Evolutionary conservation across 345 rosid genomes (phyloP).

Genomic region (Euphorbia peplus): DNA sequence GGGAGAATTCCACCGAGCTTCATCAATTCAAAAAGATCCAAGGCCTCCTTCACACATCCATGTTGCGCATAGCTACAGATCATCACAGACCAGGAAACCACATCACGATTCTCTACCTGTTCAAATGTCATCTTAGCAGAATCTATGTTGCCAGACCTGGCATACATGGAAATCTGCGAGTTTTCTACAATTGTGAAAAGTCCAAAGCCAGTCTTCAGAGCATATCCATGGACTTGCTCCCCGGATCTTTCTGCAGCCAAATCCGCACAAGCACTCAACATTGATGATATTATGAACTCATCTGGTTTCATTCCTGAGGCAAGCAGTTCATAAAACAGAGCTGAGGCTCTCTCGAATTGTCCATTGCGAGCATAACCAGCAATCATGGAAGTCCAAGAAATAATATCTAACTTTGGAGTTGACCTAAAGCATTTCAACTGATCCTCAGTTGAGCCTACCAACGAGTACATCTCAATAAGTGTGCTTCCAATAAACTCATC

Average conservation of each 20-base stretch:
- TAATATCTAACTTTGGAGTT: constrained; percentile 39
- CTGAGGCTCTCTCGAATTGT: constrained; percentile 41
- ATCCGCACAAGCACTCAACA: constrained; percentile 55
- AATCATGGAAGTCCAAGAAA: constrained; percentile 54
- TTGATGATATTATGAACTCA: constrained; percentile 46
- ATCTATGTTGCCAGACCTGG: constrained; percentile 44
- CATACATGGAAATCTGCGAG: constrained; percentile 46
- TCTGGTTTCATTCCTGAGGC: constrained; percentile 39
- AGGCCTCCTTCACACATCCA: constrained; percentile 41
- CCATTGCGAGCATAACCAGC: constrained; percentile 41
- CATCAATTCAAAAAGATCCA: constrained; percentile 41
- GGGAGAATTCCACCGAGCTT: constrained; percentile 28
- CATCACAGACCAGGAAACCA: constrained; percentile 53
- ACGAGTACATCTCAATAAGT: constrained; percentile 47
- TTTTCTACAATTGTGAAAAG: constrained; percentile 43
- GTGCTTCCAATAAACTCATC: constrained; percentile 53
- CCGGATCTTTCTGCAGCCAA: constrained; percentile 42
- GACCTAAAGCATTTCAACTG: constrained; percentile 43
- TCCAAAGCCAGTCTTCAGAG: constrained; percentile 41
- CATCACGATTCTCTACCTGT: constrained; percentile 39
- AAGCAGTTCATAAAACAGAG: constrained; percentile 40
- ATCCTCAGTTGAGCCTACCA: constrained; percentile 40
- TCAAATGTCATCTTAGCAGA: constrained; percentile 30
- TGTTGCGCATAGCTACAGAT: constrained; percentile 49
- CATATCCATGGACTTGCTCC: constrained; percentile 46